Base-by-base conservation (phyloP, 352 stramenopile genomes). In the Lagenidium sp. region DNA sequence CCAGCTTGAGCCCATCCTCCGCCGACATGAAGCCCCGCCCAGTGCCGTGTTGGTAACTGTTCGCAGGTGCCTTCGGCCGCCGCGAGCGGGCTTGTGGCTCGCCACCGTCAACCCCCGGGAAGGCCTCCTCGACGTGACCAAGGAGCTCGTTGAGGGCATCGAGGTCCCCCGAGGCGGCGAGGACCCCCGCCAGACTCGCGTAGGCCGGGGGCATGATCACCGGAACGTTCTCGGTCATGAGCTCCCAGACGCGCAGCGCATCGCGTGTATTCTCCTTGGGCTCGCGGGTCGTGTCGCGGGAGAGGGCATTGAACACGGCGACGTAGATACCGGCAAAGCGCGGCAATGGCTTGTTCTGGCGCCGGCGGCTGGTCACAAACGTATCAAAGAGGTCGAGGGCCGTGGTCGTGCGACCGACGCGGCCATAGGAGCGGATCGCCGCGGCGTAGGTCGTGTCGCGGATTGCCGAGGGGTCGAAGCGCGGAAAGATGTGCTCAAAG, bases 291-390 rank as follows among this genome's bases (percentile, higher is more conserved):
- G 55, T 63, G 36, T 90, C 77, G 16, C 80, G 67, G 6, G 74
- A 86, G 11, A 92, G 60, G n/a, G 80, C 80, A 41, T 92, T 92
- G 47, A 92, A 92, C 5, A 84, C 56, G 4, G 80, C 65, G 7
- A 90, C 55, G 41, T 90, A 92, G 44, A 89, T 71, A 11, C 61
- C 64, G 4, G 74, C 66, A 16, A 54, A 68, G 1, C 57, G 60
- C 3, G 64, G 71, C 44, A 76, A 43, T 8, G 48, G 54, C 22
- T 59, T 44, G 1, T 29, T 40, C 2, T 28, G 30, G 5, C 51
- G 55, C 3, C 60, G 45, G 24, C 68, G 72, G 40, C 55, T 82
- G 12, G 64, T 57, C 0, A 87, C 53, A 26, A 85, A 85, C 30
- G 58, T 53, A n/a, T 90, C 62, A 41, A 92, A 88, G 8, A 92